Evolutionary conservation across 345 rosid species (phyloP).

Genomic region (Salix brachista): DNA sequence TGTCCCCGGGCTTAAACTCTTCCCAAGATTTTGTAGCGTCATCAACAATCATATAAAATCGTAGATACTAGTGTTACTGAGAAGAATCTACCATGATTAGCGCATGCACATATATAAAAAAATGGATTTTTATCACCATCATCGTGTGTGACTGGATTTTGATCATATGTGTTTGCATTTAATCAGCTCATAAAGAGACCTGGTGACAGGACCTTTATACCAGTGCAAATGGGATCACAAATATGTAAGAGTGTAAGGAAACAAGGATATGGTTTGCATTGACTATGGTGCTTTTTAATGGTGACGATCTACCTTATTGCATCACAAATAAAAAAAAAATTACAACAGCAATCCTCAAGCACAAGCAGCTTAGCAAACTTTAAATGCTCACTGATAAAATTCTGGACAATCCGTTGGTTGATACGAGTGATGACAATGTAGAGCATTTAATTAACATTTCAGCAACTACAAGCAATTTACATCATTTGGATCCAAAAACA

Average conservation of each 20-base stretch:
- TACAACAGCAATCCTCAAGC: not conserved
- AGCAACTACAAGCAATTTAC: not conserved
- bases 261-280: not conserved
- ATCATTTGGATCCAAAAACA: not conserved
- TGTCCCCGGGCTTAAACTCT: slow-evolving; percentile 60
- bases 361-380: not conserved
- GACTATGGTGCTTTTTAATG: not conserved
- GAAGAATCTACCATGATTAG: too few species aligned
- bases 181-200: too few species aligned
- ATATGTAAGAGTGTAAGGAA: too few species aligned
- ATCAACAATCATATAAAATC: too few species aligned
- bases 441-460: not conserved
- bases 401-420: not conserved
- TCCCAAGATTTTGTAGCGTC: slow-evolving; percentile 36
- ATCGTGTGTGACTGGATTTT: too few species aligned
- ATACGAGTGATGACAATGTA: not conserved
- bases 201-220: too few species aligned
- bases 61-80: too few species aligned
- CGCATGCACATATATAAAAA: too few species aligned
- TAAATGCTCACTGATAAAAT: not conserved
- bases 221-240: too few species aligned
- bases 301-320: not conserved
- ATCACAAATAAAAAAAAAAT: not conserved
- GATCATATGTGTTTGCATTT: too few species aligned
- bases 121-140: too few species aligned